Percentiles rank a stretch among this genome's conserved stretches.
These are phyloP conservation scores for Gautieria morchelliformis DNA, from an alignment of 768 basidiomycete species.

Conservation along the genomic window DNA sequence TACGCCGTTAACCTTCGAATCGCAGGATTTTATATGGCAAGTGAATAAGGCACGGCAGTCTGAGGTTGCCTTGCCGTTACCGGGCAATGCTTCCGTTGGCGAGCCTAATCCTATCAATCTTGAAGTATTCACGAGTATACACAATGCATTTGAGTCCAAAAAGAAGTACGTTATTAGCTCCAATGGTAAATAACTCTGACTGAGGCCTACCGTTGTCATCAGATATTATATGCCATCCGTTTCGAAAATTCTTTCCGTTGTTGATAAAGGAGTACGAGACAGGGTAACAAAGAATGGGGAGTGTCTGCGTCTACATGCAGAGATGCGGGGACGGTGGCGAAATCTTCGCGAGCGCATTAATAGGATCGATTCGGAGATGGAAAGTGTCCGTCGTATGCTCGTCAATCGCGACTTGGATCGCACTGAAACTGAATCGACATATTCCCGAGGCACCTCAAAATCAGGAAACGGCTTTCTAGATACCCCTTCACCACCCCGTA, in stretches of 20 bases:
- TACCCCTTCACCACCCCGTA: constrained; percentile 42
- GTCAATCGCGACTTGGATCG: constrained; percentile 34
- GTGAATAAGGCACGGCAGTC: constrained; percentile 44
- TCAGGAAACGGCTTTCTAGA: constrained; percentile 54
- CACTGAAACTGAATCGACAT: constrained; percentile 65
- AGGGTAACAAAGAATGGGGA: constrained; percentile 96
- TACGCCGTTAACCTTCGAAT: background rate
- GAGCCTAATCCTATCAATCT: constrained; percentile 38
- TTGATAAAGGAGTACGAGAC: constrained; percentile 89
- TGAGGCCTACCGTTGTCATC: constrained; percentile 9
- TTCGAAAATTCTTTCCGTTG: constrained; percentile 83
- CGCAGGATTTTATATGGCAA: constrained; percentile 79
- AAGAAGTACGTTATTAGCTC: constrained; percentile 53
- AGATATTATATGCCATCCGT: constrained; percentile 95
- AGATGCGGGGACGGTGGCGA: constrained; percentile 81
- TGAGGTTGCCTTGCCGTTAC: constrained; percentile 24
- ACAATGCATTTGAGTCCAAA: constrained; percentile 78
- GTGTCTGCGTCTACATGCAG: constrained; percentile 80
- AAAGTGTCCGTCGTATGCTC: constrained; percentile 51
- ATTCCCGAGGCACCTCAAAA: constrained; percentile 38
- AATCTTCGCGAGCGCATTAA: constrained; percentile 70
- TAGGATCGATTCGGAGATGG: constrained; percentile 79
- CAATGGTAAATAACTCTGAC: background rate
- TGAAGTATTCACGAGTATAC: constrained; percentile 55
- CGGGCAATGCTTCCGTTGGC: constrained; percentile 30